A percentile compares a stretch with the other conserved stretches of the same genome.
These are phyloP conservation scores for sunflower (Helianthus annuus) DNA, from an alignment of 129 eudicot species.

Conservation along the genomic window HanXRQr2.0-SUNRISE NC_035440.2:39754591-39755090, in stretches of 20 bases:
- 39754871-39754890: background rate
- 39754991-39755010: constrained; percentile 33
- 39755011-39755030: constrained; percentile 19
- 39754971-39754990: constrained; percentile 30
- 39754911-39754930: constrained; percentile 12
- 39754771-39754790: no score
- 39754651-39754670: no score
- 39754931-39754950: constrained; percentile 20
- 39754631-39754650: no score
- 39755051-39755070: constrained; percentile 42
- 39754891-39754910: constrained; percentile 12
- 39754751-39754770: no score
- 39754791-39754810: no score
- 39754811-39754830: no score
- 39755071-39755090: constrained; percentile 33
- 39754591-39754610: no score
- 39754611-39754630: no score
- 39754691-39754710: no score
- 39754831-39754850: constrained; percentile 6
- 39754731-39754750: no score
- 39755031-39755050: constrained; percentile 16
- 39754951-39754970: constrained; percentile 35
- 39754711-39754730: no score
- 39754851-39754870: background rate
- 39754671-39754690: no score